phyloP scores from a whole-genome alignment of 768 basidiomycete genomes.

The Coprinopsis cinerea region DNA sequence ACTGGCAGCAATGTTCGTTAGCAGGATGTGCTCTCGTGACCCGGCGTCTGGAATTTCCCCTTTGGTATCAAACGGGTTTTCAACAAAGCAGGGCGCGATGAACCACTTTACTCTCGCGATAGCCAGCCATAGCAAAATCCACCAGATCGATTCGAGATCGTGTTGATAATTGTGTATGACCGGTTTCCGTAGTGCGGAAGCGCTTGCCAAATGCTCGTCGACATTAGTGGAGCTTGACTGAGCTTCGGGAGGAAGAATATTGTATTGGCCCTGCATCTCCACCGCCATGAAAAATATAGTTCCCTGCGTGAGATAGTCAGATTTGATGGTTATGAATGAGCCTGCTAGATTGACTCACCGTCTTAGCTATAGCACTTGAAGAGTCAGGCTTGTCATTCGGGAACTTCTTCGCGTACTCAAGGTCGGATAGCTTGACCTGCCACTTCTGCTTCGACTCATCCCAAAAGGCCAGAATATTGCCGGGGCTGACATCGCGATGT shows the following conservation, averaged over 20 bases:
- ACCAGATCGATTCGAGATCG: background rate
- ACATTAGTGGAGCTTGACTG: background rate
- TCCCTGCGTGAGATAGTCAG: no score
- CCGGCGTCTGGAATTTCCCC: no score
- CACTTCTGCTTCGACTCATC: background rate
- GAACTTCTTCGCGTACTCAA: slow-evolving; percentile 10
- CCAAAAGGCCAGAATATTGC: slow-evolving; percentile 7
- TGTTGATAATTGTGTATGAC: background rate
- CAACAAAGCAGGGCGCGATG: no score
- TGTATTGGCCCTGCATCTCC: no score
- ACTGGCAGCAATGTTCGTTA: no score
- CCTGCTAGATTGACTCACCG: slow-evolving; percentile 3
- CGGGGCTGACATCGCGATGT: slow-evolving; percentile 8
- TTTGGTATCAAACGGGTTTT: no score
- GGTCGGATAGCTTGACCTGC: slow-evolving; percentile 4
- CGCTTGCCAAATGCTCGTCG: background rate
- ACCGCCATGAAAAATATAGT: no score
- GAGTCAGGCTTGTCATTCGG: background rate
- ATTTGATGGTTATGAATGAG: background rate
- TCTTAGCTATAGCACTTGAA: slow-evolving; percentile 2
- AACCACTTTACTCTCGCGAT: no score
- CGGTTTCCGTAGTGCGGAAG: background rate
- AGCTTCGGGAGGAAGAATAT: background rate
- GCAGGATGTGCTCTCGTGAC: no score
- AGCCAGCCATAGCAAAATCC: background rate